Base-by-base conservation (phyloP, 2,329 filamentous ascomycete species). In the Trichophaea hybrida region DNA sequence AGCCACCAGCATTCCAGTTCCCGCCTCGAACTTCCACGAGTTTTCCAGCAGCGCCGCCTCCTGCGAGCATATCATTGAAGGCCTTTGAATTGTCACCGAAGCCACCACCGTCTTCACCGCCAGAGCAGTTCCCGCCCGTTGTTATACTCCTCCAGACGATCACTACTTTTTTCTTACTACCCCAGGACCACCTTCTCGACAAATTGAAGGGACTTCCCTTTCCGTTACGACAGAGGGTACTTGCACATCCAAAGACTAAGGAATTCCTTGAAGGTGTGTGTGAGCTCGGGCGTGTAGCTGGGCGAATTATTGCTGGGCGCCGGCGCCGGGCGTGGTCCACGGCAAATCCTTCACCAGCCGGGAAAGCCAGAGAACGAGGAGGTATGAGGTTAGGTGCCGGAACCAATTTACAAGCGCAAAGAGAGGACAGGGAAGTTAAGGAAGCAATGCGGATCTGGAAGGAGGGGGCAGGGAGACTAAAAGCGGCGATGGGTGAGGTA, bases 351-450 rank as follows among this genome's bases (percentile, higher is more conserved):
- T 24, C 24, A 24, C 24, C 24, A 24, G 37, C 6, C 8, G 46
- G 52, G 34, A 17, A 40, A 8, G 24, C 54, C n/a, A 54, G 24
- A 48, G 51, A 55, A 10, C 49, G 35, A 6, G 63, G 61, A 6
- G 59, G 63, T 13, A 59, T 62, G 59, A 63, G 61, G 34, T n/a
- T 53, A 5, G 15, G 17, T 51, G 38, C 10, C 5, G 57, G 35
- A 13, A 43, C 53, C 5, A 44, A 52, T 17, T 52, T 56, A 46
- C 63, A 68, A 6, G 40, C 54, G 12, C 49, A 65, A 40, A 69
- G 64, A 34, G 66, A 69, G 54, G 67, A 69, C 13, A 48, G 67
- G 4, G 67, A 69, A 44, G 63, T 67, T 7, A 61, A 61, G 34
- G 67, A 69, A 53, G 61, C 60, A 33, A 59, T 63, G 2, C 44